Base-by-base conservation (phyloP, 495 filamentous ascomycete genomes). In the Xylaria acuta region DNA sequence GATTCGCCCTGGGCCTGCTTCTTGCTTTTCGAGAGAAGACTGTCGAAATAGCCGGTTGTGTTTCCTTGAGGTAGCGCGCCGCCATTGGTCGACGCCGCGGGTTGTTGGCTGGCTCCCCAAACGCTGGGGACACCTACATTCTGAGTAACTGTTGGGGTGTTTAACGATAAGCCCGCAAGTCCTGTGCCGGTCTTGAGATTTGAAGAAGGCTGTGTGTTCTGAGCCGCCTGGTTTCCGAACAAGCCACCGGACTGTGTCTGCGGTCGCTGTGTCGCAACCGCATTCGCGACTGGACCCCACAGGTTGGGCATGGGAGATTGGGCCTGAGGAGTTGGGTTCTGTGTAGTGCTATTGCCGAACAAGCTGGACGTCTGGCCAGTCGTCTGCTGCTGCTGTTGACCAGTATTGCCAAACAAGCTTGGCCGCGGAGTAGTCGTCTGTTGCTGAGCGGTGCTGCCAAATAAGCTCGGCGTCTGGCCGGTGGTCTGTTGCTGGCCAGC, bases 41-140 rank as follows among this genome's bases (percentile, higher is more conserved):
- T 94, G 78, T 97, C 94, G 82, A 97, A 98, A 78, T 95, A 96
- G 1, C 93, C 93, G 60, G 80, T 82, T 0, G 82, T 84, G 22
- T 78, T 78, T n/a, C 74, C 74, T 38, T 75, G 74, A n/a, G 75
- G 75, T 14, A 76, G 64, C 22, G 70, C 54, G 30, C 58, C 66
- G 9, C 56, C 14, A 56, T 74, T 77, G 30, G 49, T 65, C 41
- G 41, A 45, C 11, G 73, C 60, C 30, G 49, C 67, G 14, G 54
- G 69, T 36, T 65, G 51, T 43, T 76, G 76, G 40, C 65, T 72
- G 70, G 69, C 66, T 41, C 76, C 74, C 7, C 72, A 67, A 11
- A 79, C 51, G 14, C 73, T 72, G 7, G 74, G 65, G n/a, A 40
- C 41, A 56, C 63, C 74, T 59, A 64, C 70, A 45, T 65, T 25